Conservation (phyloP, 352 stramenopile genomes). For the Peronosclerospora sorghi region DNA sequence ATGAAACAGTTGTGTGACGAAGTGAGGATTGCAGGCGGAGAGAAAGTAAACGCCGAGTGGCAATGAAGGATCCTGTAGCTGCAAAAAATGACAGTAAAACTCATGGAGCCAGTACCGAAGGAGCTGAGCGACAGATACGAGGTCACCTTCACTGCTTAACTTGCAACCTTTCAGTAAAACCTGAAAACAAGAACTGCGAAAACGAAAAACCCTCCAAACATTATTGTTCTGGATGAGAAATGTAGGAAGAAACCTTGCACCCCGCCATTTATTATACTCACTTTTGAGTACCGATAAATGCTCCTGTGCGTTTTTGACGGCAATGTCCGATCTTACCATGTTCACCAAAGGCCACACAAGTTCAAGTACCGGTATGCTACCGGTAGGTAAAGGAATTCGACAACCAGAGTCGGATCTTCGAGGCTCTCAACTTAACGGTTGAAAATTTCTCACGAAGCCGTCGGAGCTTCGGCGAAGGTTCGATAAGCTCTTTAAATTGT, state of each 20-base stretch:
- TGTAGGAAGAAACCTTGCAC: too few relatives aligned
- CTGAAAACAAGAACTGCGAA: too few relatives aligned
- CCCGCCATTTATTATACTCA: too few relatives aligned
- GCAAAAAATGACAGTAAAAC: constrained; percentile 57
- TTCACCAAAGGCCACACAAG: too few relatives aligned
- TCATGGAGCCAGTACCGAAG: constrained; percentile 64
- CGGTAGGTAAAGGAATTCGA: background rate
- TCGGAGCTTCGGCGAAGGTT: background rate
- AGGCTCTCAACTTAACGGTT: background rate
- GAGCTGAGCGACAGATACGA: constrained; percentile 45
- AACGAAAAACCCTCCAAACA: too few relatives aligned
- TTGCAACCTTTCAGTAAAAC: background rate
- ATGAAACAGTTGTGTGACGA: too few relatives aligned
- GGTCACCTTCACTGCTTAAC: constrained; percentile 37
- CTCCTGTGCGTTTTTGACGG: too few relatives aligned
- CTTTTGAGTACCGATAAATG: too few relatives aligned
- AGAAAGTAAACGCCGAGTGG: constrained; percentile 59
- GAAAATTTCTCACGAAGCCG: too few relatives aligned
- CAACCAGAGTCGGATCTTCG: background rate
- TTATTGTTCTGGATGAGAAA: too few relatives aligned
- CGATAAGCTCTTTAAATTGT: too few relatives aligned
- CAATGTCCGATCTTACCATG: too few relatives aligned
- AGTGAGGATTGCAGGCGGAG: constrained; percentile 66
- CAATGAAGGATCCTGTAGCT: constrained; percentile 37
- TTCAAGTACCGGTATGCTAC: background rate